Percentiles rank a stretch among this genome's conserved stretches.
These are phyloP conservation scores for Rhizophagus prolifer DNA, from an alignment of 192 early-diverging fungal species.

Conservation along the genomic window DNA sequence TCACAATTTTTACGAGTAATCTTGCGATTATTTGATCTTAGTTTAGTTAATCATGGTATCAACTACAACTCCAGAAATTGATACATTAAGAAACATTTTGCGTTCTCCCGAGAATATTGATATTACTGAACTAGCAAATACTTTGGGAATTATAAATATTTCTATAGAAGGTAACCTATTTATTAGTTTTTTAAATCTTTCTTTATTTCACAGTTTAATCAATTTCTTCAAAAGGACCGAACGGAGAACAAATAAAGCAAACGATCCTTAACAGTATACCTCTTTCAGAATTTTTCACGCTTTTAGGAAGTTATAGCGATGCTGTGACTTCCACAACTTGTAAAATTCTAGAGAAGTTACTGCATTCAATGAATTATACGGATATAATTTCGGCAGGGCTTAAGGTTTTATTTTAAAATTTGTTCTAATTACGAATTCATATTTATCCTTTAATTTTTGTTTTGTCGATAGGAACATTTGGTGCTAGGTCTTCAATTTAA, in stretches of 20 bases:
- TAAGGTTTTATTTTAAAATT: conserved; percentile 21
- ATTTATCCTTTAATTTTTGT: neutral
- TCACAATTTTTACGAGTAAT: too few species aligned
- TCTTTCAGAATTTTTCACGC: conserved; percentile 21
- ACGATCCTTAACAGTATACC: conserved; percentile 25
- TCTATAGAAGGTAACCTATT: neutral
- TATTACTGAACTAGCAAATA: neutral
- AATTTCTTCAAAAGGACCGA: neutral
- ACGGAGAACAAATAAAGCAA: neutral
- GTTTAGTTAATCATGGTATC: too few species aligned
- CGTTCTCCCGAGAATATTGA: neutral
- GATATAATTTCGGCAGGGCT: conserved; percentile 25
- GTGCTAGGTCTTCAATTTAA: conserved; percentile 36
- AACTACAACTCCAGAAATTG: neutral
- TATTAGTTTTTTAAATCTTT: neutral
- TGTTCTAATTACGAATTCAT: neutral
- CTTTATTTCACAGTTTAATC: neutral
- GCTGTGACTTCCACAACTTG: conserved; percentile 24
- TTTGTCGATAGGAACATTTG: conserved; percentile 29
- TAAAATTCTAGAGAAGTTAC: conserved; percentile 34
- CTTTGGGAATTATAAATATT: conserved; percentile 14
- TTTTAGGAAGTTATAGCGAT: conserved; percentile 22
- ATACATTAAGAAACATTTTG: neutral
- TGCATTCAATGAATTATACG: conserved; percentile 30
- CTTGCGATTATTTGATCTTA: too few species aligned